Evolutionary conservation across 768 basidiomycete genomes (phyloP).

Genomic region (Boletus reticulatus): DNA sequence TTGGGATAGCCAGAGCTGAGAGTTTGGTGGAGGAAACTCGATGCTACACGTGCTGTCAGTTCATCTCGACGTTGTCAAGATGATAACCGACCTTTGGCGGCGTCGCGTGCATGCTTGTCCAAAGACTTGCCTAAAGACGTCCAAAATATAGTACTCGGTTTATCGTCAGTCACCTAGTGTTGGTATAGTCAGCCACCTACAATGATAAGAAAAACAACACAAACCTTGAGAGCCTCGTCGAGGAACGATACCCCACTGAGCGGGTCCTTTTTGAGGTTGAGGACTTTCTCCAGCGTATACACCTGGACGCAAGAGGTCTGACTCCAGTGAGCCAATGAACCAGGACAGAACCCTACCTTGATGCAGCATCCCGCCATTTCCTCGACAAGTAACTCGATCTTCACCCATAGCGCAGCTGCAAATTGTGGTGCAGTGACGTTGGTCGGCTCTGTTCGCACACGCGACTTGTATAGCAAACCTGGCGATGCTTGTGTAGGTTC

Average conservation of each 20-base stretch:
- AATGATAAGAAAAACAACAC: neutral
- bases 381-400: slow-evolving; percentile 75
- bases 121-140: slow-evolving; percentile 72
- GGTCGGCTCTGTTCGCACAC: slow-evolving; percentile 88
- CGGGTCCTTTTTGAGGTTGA: slow-evolving; percentile 84
- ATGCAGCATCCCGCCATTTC: slow-evolving; percentile 91
- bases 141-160: slow-evolving; percentile 93
- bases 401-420: slow-evolving; percentile 49
- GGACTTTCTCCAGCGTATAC: slow-evolving; percentile 92
- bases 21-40: slow-evolving; percentile 88
- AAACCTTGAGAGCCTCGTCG: slow-evolving; percentile 91
- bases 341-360: slow-evolving; percentile 50
- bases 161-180: slow-evolving; percentile 79
- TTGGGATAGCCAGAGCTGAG: slow-evolving; percentile 84
- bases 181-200: slow-evolving; percentile 1
- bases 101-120: slow-evolving; percentile 80
- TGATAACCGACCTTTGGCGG: slow-evolving; percentile 60
- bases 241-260: slow-evolving; percentile 75
- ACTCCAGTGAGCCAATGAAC: neutral
- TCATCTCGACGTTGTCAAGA: neutral
- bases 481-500: slow-evolving; percentile 28
- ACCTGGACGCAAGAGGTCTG: slow-evolving; percentile 48
- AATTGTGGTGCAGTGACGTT: slow-evolving; percentile 86
- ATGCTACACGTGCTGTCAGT: slow-evolving; percentile 48
- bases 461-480: slow-evolving; percentile 71